Evolutionary conservation across 805 yeast genomes (phyloP).

Genomic region (Maudiozyma serrabonitensis): DNA sequence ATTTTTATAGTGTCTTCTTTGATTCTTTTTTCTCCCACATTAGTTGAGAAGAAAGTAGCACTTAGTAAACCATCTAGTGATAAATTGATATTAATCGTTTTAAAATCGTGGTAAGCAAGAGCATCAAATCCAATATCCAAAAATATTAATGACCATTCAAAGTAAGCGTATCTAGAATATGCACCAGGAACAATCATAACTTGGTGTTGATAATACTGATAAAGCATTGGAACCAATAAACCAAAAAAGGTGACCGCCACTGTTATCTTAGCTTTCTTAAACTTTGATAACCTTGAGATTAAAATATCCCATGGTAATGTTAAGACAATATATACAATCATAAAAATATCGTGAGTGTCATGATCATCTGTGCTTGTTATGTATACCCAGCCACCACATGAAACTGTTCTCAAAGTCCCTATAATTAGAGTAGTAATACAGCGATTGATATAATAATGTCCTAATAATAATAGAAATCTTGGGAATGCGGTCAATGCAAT

Average conservation of each 20-base stretch:
- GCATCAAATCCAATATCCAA: slow-evolving; percentile 82
- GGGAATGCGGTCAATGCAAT: slow-evolving; percentile 94
- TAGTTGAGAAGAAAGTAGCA: not conserved
- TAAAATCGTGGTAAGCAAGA: slow-evolving; percentile 64
- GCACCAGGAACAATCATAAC: slow-evolving; percentile 87
- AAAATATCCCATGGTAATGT: slow-evolving; percentile 86
- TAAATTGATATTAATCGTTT: slow-evolving; percentile 40
- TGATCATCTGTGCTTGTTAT: slow-evolving; percentile 96
- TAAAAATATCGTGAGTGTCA: slow-evolving; percentile 89
- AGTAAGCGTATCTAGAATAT: slow-evolving; percentile 85
- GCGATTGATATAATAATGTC: slow-evolving; percentile 34
- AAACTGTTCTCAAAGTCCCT: slow-evolving; percentile 83
- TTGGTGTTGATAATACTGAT: slow-evolving; percentile 87
- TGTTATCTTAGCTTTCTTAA: slow-evolving; percentile 34
- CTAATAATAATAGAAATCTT: slow-evolving; percentile 54
- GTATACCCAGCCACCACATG: slow-evolving; percentile 99
- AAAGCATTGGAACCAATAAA: slow-evolving; percentile 71
- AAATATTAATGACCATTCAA: slow-evolving; percentile 85
- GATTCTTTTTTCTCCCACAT: not conserved
- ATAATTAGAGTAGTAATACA: slow-evolving; percentile 24
- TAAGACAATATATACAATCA: slow-evolving; percentile 80
- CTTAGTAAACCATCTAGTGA: slow-evolving; percentile 6
- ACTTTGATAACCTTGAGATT: slow-evolving; percentile 42
- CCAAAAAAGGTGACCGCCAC: slow-evolving; percentile 58
- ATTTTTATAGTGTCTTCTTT: not conserved